Evolutionary conservation across 805 yeast genomes (phyloP), one percentile per base, ranked within the genome.

Genomic region (Saccharomycopsis synnaedendra): DNA sequence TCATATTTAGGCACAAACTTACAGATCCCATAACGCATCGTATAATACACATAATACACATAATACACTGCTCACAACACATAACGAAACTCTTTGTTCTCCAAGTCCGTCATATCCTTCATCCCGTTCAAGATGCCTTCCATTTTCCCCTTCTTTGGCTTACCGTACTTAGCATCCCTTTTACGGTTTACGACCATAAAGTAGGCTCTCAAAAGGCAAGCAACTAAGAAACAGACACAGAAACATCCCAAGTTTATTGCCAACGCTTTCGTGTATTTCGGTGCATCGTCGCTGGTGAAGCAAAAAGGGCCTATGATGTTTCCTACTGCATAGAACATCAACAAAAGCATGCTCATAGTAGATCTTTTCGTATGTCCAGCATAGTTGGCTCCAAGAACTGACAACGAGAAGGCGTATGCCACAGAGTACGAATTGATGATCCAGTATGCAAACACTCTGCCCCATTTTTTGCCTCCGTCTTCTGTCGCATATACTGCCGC

Each of bases 291-390:
- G 32, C 34, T 28, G 9, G 32, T 28, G 43, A 40, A 28, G 32
- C 63, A 32, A 52, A 47, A 39, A 61, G 55, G 87, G 2, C 88
- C 90, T 47, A 80, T 72, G 39, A 82, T 66, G 60, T 81, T 78
- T n/a, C 85, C 84, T 41, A 77, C 72, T 37, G 84, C 76, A 59
- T 8, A 39, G 41, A 39, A 39, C 9, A 39, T 39, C 11, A 39
- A 39, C 9, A 10, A 39, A 8, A 39, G 9, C 41, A 11, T 11
- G 11, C 41, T 39, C 19, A 11, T 11, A 10, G 41, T 39, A 9
- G 10, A 9, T 39, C 27, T 39, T 11, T 39, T 85, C n/a, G 89
- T 82, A 52, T 76, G 75, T 8, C 93, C 93, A 1, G 88, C 79
- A 36, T 79, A 72, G 59, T 83, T 71, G 2, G 75, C 65, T 32